Base-by-base conservation (phyloP, 1,284 basidiomycete genomes). In the Boletus subluridellus region DNA sequence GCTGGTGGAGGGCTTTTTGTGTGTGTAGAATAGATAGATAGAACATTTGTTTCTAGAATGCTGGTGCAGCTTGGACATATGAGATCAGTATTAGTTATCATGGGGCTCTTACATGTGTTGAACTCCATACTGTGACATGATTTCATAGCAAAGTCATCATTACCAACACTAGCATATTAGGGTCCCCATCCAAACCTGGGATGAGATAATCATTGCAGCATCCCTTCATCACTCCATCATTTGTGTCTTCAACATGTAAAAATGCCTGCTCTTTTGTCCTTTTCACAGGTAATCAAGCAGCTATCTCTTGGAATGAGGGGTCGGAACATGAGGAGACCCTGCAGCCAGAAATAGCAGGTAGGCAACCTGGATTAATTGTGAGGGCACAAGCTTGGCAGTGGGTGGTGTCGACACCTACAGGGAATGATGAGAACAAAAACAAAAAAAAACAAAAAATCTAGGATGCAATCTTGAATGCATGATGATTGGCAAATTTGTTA, bases 271-370 rank as follows among this genome's bases (percentile, higher is more conserved):
- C 41, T 32, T 35, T 41, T 34, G 30, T 49, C 42, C 24, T 49
- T n/a, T 28, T 45, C 41, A 37, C 41, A 49, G 55, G 44, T 32
- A 55, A 67, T 64, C 55, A 32, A 41, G 39, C 8, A 50, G 51
- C 37, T 55, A 52, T 63, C 55, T 56, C 30, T 61, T 42, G 47
- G 51, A 48, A 50, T 41, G 26, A 57, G 52, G 48, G 45, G 50
- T 57, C 49, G 49, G 49, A 64, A 68, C 67, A 71, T 54, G 66
- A 68, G 66, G 69, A 5, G 24, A 38, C 49, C 67, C 65, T 66
- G 66, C 69, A 58, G 52, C 44, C 14, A 10, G 30, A 21, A 21
- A 21, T 21, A 21, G 21, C 1, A 21, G 21, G 21, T 21, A 21
- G 21, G 21, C 21, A 21, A 21, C 21, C 21, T 21, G 21, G 21